These are phyloP conservation scores for Trametopsis cervina DNA, from an alignment of 768 basidiomycete species.

Conservation along the genomic window DNA sequence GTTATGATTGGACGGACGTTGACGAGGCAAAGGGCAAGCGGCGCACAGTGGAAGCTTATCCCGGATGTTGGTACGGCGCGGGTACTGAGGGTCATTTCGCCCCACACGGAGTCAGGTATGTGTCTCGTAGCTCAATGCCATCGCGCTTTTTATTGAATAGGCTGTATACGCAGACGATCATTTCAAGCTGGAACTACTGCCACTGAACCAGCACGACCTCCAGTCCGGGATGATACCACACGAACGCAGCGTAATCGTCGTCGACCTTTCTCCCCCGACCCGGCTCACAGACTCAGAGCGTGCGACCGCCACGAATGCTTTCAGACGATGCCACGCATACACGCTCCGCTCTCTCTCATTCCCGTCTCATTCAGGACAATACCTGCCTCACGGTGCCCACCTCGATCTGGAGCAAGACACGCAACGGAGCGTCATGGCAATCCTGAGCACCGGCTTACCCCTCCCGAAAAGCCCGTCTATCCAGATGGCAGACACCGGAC, in stretches of 20 bases:
- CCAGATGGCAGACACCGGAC: slow-evolving; percentile 33
- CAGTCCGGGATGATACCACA: slow-evolving; percentile 30
- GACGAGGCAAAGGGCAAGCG: slow-evolving; percentile 22
- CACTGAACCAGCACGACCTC: slow-evolving; percentile 34
- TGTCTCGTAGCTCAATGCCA: not conserved
- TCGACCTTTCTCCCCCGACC: slow-evolving; percentile 28
- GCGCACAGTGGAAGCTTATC: slow-evolving; percentile 33
- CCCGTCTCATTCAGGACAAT: slow-evolving; percentile 25
- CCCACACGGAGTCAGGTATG: slow-evolving; percentile 17
- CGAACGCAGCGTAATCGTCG: slow-evolving; percentile 24
- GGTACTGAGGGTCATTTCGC: slow-evolving; percentile 40
- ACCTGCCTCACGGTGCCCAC: slow-evolving; percentile 22
- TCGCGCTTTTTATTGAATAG: slow-evolving; percentile 6
- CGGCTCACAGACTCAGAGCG: slow-evolving; percentile 14
- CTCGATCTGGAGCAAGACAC: slow-evolving; percentile 25
- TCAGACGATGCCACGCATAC: slow-evolving; percentile 44
- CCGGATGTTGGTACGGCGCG: slow-evolving; percentile 39
- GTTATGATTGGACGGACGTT: slow-evolving; percentile 40
- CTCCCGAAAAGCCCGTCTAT: slow-evolving; percentile 71
- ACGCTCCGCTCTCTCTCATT: slow-evolving; percentile 40
- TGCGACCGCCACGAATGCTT: slow-evolving; percentile 36
- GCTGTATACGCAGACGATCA: too few species aligned
- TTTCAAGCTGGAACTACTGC: slow-evolving; percentile 44
- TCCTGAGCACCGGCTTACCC: slow-evolving; percentile 42
- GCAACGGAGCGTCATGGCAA: slow-evolving; percentile 30